Base-by-base conservation (phyloP, 1,139 yeast species). In the Yamadazyma buinensis region DNA sequence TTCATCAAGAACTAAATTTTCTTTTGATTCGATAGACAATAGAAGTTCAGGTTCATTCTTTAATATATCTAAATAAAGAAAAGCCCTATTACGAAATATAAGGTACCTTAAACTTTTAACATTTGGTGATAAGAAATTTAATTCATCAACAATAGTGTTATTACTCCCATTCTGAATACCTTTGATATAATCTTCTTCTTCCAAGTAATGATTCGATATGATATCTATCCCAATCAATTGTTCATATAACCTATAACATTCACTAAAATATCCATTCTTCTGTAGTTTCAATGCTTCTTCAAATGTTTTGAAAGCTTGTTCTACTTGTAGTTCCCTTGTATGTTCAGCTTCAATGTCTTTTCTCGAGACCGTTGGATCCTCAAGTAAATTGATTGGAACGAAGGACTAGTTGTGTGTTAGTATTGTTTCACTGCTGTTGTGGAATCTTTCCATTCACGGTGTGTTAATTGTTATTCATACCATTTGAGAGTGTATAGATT, bases 281-380 rank as follows among this genome's bases (percentile, higher is more conserved):
- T 92, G 95, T 10, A 64, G 61, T 10, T 59, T 56, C 26, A 94
- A 61, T 0, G 96, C 96, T 20, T 62, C 59, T 47, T 87, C 88
- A 54, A 84, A 87, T 12, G 80, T 60, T 46, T 78, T 77, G 55
- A 84, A 82, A 3, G 95, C 95, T 51, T 84, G 85, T 57, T 94
- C 98, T 13, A 92, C 80, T 65, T 87, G 78, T 25, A 75, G 82
- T 50, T 92, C 98, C 36, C 95, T 64, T 1, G 97, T 84, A 49
- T 88, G 95, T 45, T 87, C 92, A 46, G 88, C 96, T 43, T 85
- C 95, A 30, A 75, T 63, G 34, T 71, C 75, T 41, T 66, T 65
- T 40, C 67, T 65, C 28, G 69, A 57, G 5, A 51, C 41, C 9
- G 74, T 60, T 30, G 82, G 84, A 50, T 86, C 95, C 40, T 82